Base-by-base conservation (phyloP, 2,329 filamentous ascomycete species). In the Tolypocladium capitatum region DNA sequence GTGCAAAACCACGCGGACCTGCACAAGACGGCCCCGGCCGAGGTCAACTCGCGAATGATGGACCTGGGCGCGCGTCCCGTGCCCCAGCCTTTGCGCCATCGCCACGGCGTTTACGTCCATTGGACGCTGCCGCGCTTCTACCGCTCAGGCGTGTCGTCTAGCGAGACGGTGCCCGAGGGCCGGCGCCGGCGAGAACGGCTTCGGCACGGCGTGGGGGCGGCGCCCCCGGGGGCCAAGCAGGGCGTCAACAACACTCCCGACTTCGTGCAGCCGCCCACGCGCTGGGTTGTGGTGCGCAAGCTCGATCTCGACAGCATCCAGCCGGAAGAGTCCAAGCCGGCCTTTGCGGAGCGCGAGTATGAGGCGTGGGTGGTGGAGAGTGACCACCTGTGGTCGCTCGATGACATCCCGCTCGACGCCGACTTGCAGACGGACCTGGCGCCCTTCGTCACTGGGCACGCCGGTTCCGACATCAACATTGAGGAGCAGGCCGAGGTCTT, bases 401-500 rank as follows among this genome's bases (percentile, higher is more conserved):
- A 67, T 9, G 54, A 64, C 1, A 54, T 68, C 6, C 53, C 54
- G 0, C 16, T 31, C 9, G 47, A 57, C 11, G 13, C 46, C 0
- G 69, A 72, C 45, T 49, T 72, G 2, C 60, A 72, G 51, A 56
- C 56, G 0, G 69, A 71, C 34, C 52, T 68, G 0, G 52, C 67
- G 0, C 69, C 69, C 0, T 72, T 65, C 44, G 53, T 72, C 8
- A 42, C 48, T 0, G 56, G 54, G 2, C 18, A 48, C 5, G 43
- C 33, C 0, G 53, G 51, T 11, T 27, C 21, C 5, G 43, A 55
- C 2, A 47, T 50, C 21, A 51, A 51, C 32, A 57, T 68, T n/a
- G 46, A 60, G 0, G 36, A 60, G 38, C 68, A 72, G 50, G 68
- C 68, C 4, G 68, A 71, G 49, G 55, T 68, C 8, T 71, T 69